Evolutionary conservation across 192 early-diverging fungal genomes (phyloP), one percentile per base, ranked within the genome.

Genomic region (Coemansia sp.): DNA sequence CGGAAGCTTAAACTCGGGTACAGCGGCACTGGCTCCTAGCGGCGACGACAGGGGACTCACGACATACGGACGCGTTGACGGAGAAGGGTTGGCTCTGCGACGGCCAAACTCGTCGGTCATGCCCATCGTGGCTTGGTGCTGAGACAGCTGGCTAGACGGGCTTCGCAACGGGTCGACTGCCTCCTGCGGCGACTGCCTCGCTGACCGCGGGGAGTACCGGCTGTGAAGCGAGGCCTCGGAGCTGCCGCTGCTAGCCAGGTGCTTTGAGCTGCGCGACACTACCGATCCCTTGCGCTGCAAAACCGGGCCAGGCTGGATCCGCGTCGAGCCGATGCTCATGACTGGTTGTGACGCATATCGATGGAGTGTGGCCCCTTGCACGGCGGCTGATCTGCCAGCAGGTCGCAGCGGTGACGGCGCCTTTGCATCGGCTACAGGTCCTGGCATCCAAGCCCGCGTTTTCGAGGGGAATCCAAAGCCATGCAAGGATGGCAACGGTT

Each of bases 31-130:
- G 42, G 21, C 62, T 7, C 28, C 25, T 3, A 64, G 26, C 0
- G 62, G 42, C 8, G 62, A 48, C 10, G 62, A 64, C 25, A 48
- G 18, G 2, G 45, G 62, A 16, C 56, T 58, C 56, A 36, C 56
- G 7, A 58, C 20, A 37, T 58, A 58, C 0, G 56, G 56, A 3
- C 56, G 56, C 18, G 13, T 61, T 42, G 60, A n/a, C n/a, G 25
- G 23, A 20, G 63, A 56, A 4, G 35, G 55, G 8, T 42, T 59
- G 48, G 47, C 50, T 37, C 68, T 64, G 57, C 58, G 36, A 34
- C 65, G 45, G 42, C 79, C 79, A 73, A 81, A 81, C 66, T 81
- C 79, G 67, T 81, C 65, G 33, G 73, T 72, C 70, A 81, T 76
- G 18, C 79, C 79, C 73, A 76, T 72, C 3, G 69, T 77, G n/a